These are phyloP conservation scores for Acacia crassicarpa DNA, from an alignment of 306 rosid species.

Conservation along the genomic window DNA sequence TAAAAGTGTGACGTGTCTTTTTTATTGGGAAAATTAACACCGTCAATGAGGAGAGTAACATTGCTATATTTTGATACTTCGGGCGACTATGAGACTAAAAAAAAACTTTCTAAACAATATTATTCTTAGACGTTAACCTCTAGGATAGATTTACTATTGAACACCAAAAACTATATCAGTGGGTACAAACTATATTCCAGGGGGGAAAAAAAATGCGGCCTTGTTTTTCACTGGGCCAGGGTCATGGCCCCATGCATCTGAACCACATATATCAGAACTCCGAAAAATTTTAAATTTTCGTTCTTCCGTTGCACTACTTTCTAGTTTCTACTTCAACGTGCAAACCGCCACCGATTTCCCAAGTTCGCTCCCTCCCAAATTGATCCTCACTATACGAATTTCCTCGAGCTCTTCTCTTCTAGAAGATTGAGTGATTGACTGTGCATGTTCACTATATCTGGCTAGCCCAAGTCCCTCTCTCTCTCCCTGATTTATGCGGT, in stretches of 20 bases:
- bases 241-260: neutral
- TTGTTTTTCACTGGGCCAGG: neutral
- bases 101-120: too few species aligned
- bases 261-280: neutral
- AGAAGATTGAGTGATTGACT: neutral
- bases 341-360: constrained; percentile 24
- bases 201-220: neutral
- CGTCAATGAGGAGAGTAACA: too few species aligned
- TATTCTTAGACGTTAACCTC: too few species aligned
- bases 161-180: too few species aligned
- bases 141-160: too few species aligned
- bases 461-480: neutral
- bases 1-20: too few species aligned
- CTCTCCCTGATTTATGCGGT: constrained; percentile 2
- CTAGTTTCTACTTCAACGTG: neutral
- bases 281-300: neutral
- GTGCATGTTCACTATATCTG: constrained; percentile 3
- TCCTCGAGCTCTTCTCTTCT: neutral
- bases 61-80: too few species aligned
- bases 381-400: neutral
- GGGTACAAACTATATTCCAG: too few species aligned
- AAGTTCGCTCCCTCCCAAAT: neutral
- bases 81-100: too few species aligned
- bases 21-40: too few species aligned
- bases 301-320: neutral